Conservation (phyloP, 768 basidiomycete species). For the Suillus variegatus region DNA sequence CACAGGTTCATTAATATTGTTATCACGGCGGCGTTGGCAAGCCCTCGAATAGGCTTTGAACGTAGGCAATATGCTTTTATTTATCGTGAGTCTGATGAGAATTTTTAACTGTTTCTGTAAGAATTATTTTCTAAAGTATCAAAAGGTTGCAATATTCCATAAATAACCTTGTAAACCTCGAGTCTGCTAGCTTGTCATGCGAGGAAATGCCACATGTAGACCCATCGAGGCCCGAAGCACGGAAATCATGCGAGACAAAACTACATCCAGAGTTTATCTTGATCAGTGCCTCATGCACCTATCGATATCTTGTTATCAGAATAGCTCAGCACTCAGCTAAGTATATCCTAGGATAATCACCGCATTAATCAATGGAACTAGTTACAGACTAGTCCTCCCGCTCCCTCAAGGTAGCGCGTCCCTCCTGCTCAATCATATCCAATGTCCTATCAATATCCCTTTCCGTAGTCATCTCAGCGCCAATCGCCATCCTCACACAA, state of each 20-base stretch:
- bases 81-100: neutral
- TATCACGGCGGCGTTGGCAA: neutral
- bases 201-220: neutral
- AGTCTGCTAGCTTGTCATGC: neutral
- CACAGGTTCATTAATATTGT: neutral
- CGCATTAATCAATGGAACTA: neutral
- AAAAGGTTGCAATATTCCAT: too few species aligned
- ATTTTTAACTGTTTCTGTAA: too few species aligned
- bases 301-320: neutral
- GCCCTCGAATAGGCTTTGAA: neutral
- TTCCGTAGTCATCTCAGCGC: conserved; percentile 65
- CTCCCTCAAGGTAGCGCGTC: conserved; percentile 42
- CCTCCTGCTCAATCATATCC: conserved; percentile 58
- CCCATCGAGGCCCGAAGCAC: neutral
- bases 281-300: neutral
- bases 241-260: neutral
- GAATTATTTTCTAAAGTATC: too few species aligned
- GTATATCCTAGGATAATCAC: neutral
- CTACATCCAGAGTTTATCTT: neutral
- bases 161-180: neutral
- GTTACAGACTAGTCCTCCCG: conserved; percentile 31
- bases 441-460: conserved; percentile 64
- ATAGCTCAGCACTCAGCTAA: neutral
- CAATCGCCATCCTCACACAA: conserved; percentile 80
- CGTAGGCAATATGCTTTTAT: neutral